Conservation (phyloP, 2,329 filamentous ascomycete genomes). For the Fusarium longipes region DNA sequence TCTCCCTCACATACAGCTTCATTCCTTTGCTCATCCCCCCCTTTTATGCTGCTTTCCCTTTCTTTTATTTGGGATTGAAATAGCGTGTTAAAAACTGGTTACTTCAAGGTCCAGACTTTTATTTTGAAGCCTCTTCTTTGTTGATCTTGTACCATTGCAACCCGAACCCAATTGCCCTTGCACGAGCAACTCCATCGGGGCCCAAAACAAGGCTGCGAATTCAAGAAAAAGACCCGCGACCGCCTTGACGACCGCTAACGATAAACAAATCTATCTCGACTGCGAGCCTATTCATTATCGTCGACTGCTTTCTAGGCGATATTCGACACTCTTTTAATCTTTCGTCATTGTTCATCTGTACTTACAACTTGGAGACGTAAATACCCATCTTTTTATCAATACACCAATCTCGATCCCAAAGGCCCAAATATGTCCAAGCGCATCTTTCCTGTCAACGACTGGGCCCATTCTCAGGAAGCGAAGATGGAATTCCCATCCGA, state of each 20-base stretch:
- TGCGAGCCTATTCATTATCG: conserved; percentile 16
- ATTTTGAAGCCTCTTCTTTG: conserved; percentile 3
- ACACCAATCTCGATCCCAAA: conserved; percentile 2
- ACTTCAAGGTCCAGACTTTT: not conserved
- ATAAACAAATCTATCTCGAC: conserved; percentile 22
- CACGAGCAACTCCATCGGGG: conserved; percentile 6
- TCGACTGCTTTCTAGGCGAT: conserved; percentile 1
- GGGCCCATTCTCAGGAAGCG: conserved; percentile 58
- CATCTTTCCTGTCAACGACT: conserved; percentile 56
- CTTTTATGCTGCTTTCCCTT: conserved; percentile 1
- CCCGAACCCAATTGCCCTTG: conserved; percentile 13
- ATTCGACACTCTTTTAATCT: conserved; percentile 11
- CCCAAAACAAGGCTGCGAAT: conserved; percentile 22
- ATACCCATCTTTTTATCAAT: not conserved
- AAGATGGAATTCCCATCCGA: conserved; percentile 44
- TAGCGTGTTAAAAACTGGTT: conserved; percentile 2
- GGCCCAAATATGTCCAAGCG: conserved; percentile 49
- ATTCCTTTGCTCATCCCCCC: conserved; percentile 13
- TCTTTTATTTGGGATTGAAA: conserved; percentile 7
- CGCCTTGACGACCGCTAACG: conserved; percentile 28
- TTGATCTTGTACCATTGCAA: conserved; percentile 12
- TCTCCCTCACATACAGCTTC: conserved; percentile 20
- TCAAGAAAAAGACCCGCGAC: conserved; percentile 16
- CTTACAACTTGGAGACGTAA: conserved; percentile 1
- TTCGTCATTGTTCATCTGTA: not conserved